phyloP scores from a whole-genome alignment of 331 rosid genomes.

The Malus hybrid region DNA sequence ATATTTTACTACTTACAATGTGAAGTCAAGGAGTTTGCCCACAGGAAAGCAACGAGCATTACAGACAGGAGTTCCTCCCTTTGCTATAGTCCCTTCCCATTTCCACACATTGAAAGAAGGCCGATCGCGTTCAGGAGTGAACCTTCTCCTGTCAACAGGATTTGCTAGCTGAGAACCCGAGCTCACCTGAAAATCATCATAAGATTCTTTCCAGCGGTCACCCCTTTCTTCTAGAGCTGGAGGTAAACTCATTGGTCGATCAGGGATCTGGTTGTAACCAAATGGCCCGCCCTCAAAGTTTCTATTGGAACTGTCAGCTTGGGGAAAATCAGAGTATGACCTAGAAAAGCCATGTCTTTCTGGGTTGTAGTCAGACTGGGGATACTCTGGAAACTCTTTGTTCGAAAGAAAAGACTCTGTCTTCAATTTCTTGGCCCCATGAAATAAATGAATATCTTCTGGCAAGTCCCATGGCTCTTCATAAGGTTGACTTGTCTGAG shows the following conservation, averaged over 20 bases:
- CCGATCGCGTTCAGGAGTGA: conserved; percentile 59
- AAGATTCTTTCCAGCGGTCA: conserved; percentile 58
- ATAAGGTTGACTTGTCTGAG: conserved; percentile 38
- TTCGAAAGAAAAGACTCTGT: conserved; percentile 46
- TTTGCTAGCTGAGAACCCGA: conserved; percentile 39
- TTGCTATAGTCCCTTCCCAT: conserved; percentile 99
- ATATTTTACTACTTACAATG: conserved; percentile 56
- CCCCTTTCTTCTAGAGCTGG: conserved; percentile 41
- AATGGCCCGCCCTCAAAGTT: conserved; percentile 44
- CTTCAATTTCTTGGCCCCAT: conserved; percentile 59
- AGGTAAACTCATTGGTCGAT: conserved; percentile 36
- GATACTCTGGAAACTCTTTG: conserved; percentile 77
- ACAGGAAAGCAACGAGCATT: conserved; percentile 99
- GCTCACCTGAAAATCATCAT: conserved; percentile 45
- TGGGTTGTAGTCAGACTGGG: conserved; percentile 52
- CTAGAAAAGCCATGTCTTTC: conserved; percentile 48
- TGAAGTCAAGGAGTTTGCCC: conserved; percentile 72
- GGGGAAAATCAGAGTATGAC: conserved; percentile 39
- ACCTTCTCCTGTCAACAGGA: conserved; percentile 48
- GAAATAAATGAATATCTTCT: conserved; percentile 45
- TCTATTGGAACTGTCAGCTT: conserved; percentile 36
- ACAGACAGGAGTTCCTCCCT: conserved; percentile 96
- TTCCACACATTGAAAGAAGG: conserved; percentile 75
- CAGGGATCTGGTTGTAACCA: conserved; percentile 47
- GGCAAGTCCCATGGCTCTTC: conserved; percentile 67